Conservation (phyloP, 768 basidiomycete species). For the Boletus fagicola region DNA sequence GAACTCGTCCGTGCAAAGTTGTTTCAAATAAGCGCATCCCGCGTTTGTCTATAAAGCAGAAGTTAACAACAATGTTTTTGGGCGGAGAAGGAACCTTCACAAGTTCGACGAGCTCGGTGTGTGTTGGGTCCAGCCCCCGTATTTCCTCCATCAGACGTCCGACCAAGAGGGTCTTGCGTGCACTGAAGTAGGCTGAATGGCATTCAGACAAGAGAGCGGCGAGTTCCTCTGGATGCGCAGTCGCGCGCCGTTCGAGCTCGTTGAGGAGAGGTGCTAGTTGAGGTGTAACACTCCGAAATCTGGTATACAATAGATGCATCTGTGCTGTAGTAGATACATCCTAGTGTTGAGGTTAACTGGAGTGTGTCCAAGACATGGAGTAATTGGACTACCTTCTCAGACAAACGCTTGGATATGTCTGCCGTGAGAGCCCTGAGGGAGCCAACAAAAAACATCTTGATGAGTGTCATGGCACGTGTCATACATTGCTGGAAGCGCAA, state of each 20-base stretch:
- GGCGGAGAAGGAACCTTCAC: conserved; percentile 40
- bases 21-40: conserved; percentile 91
- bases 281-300: conserved; percentile 71
- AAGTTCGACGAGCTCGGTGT: conserved; percentile 84
- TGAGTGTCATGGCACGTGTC: conserved; percentile 95
- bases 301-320: conserved; percentile 84
- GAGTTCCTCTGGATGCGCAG: conserved; percentile 80
- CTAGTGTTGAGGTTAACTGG: conserved; percentile 35
- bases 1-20: conserved; percentile 89
- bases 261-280: conserved; percentile 75
- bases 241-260: conserved; percentile 81
- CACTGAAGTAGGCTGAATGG: conserved; percentile 76
- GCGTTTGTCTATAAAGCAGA: conserved; percentile 64
- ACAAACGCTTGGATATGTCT: conserved; percentile 73
- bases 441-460: conserved; percentile 95
- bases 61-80: neutral
- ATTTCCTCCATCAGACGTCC: conserved; percentile 80
- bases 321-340: conserved; percentile 79
- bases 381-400: conserved; percentile 59
- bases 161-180: conserved; percentile 69
- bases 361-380: neutral
- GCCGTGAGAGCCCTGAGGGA: conserved; percentile 74
- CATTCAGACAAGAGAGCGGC: conserved; percentile 82
- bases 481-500: conserved; percentile 97
- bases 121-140: conserved; percentile 70